Evolutionary conservation across 2,329 filamentous ascomycete genomes (phyloP).

Genomic region (Microthyrium microscopicum): DNA sequence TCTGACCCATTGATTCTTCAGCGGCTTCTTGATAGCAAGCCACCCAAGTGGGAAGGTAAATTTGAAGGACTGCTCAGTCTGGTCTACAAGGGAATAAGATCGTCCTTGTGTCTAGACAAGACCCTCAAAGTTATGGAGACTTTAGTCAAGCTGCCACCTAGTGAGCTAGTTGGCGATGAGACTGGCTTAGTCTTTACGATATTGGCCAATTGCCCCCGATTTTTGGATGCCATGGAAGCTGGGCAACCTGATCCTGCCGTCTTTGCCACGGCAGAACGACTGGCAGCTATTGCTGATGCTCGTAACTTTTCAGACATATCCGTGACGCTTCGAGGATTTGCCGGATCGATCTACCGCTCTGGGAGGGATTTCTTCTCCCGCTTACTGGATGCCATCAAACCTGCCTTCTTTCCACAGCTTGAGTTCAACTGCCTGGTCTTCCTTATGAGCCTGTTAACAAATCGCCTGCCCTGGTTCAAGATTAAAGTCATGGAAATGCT

Average conservation of each 20-base stretch:
- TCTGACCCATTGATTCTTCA: constrained; percentile 50
- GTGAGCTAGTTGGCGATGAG: constrained; percentile 65
- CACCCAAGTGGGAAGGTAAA: constrained; percentile 69
- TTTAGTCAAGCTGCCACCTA: constrained; percentile 62
- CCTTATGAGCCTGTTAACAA: constrained; percentile 79
- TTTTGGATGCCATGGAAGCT: constrained; percentile 63
- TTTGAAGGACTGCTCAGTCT: constrained; percentile 79
- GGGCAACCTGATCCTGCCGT: constrained; percentile 30
- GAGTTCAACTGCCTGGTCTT: constrained; percentile 81
- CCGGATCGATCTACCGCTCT: constrained; percentile 46
- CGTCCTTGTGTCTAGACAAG: constrained; percentile 62
- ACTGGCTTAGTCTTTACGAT: constrained; percentile 68
- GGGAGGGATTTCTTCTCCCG: constrained; percentile 63
- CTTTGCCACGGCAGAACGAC: constrained; percentile 47
- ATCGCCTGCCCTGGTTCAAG: constrained; percentile 78
- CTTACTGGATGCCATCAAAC: constrained; percentile 55
- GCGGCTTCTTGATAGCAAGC: constrained; percentile 60
- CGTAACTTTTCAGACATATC: constrained; percentile 54
- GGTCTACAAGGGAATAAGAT: constrained; percentile 82
- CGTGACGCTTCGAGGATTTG: constrained; percentile 52
- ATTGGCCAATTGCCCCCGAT: constrained; percentile 82
- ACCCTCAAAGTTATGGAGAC: constrained; percentile 65
- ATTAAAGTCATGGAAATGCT: constrained; percentile 84
- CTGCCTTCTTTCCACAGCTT: constrained; percentile 62
- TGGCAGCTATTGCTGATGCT: constrained; percentile 56